Evolutionary conservation across 2,329 filamentous ascomycete genomes (phyloP).

Genomic region (Trichoderma guizhouense): DNA sequence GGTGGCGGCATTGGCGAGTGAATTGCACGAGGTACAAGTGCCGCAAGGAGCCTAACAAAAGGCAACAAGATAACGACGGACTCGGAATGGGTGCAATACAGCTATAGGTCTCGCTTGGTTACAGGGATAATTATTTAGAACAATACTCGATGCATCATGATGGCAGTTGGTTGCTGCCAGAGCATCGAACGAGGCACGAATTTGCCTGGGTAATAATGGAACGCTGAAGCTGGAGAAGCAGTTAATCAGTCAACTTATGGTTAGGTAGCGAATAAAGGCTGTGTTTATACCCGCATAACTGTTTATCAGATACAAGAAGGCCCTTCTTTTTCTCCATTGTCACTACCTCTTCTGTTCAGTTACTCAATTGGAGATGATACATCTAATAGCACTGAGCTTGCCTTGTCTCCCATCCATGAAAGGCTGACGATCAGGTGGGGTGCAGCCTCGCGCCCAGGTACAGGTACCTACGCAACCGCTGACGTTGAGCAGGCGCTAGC

Average conservation of each 20-base stretch:
- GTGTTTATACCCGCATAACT: not conserved
- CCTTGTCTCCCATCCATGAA: not conserved
- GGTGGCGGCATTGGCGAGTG: not conserved
- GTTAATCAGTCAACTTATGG: not conserved
- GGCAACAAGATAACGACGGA: not conserved
- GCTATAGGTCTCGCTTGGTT: not conserved
- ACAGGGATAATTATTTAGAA: not conserved
- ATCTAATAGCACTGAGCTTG: not conserved
- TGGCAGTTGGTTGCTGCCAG: accelerated
- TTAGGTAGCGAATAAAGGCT: not conserved
- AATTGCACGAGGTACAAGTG: not conserved
- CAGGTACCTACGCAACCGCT: constrained; percentile 14
- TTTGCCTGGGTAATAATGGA: not conserved
- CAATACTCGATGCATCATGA: not conserved
- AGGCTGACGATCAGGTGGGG: constrained; percentile 8
- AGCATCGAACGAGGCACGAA: not conserved
- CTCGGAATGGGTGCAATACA: not conserved
- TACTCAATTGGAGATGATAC: not conserved
- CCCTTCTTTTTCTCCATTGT: not conserved
- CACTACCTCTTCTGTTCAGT: accelerated
- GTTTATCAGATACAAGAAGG: not conserved
- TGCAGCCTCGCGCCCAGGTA: not conserved
- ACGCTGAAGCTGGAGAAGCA: not conserved
- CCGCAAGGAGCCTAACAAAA: not conserved
- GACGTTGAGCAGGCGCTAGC: constrained; percentile 15